A percentile compares a stretch with the other conserved stretches of the same genome.
These are phyloP conservation scores for Candida sakaeoensis DNA, from an alignment of 805 yeast genomes.

Conservation along the genomic window DNA sequence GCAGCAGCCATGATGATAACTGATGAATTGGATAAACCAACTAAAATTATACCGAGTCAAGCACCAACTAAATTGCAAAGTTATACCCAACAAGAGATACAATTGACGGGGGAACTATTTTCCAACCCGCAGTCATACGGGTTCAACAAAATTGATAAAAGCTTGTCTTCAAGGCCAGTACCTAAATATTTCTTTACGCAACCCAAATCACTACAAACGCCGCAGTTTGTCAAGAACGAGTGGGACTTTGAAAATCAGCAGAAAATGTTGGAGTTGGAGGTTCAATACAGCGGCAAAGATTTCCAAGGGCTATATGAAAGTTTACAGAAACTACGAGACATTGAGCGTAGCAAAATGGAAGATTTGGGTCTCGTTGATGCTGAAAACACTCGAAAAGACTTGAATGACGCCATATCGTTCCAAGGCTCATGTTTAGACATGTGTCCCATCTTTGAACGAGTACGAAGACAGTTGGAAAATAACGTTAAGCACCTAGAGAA, in stretches of 20 bases:
- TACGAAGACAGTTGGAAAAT: constrained; percentile 81
- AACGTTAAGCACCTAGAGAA: constrained; percentile 78
- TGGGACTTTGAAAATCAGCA: constrained; percentile 81
- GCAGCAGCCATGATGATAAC: neutral
- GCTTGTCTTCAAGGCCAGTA: constrained; percentile 20
- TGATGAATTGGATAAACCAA: constrained; percentile 16
- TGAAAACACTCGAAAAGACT: constrained; percentile 73
- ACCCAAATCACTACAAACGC: constrained; percentile 31
- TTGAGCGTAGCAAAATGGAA: constrained; percentile 79
- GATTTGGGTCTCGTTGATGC: constrained; percentile 77
- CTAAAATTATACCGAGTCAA: constrained; percentile 19
- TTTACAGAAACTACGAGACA: constrained; percentile 67
- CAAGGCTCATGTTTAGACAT: constrained; percentile 87
- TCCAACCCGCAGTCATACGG: constrained; percentile 29
- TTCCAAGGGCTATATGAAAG: constrained; percentile 71
- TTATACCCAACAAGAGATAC: constrained; percentile 18
- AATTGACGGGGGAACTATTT: constrained; percentile 27
- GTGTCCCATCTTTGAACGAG: constrained; percentile 94
- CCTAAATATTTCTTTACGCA: constrained; percentile 37
- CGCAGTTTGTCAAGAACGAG: constrained; percentile 33
- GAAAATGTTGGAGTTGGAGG: constrained; percentile 52
- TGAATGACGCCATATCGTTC: constrained; percentile 85
- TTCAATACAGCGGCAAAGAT: constrained; percentile 44
- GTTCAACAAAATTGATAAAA: constrained; percentile 15
- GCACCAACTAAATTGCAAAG: constrained; percentile 16